Conservation (phyloP, 352 stramenopile genomes). For the Globisporangium viniferum region DNA sequence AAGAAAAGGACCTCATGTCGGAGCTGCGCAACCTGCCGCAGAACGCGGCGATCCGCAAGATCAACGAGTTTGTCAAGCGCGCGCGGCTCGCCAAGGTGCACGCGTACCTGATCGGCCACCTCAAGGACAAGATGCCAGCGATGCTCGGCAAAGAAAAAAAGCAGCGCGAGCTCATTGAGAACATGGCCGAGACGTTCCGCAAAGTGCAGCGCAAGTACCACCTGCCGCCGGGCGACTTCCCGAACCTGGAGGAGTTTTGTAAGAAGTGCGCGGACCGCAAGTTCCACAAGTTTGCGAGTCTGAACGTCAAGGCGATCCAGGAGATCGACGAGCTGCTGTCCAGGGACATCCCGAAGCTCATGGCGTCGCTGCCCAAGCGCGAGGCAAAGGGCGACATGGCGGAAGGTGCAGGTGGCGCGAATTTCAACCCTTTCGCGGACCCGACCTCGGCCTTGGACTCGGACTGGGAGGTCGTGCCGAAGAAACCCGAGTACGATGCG, state of each 20-base stretch:
- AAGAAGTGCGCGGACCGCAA: conserved; percentile 81
- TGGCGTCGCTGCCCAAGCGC: conserved; percentile 70
- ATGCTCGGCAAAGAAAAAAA: conserved; percentile 98
- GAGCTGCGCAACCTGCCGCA: conserved; percentile 95
- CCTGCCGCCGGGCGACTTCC: conserved; percentile 94
- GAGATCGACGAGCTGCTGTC: conserved; percentile 98
- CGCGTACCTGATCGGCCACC: conserved; percentile 96
- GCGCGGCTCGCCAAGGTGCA: conserved; percentile 95
- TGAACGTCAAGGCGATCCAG: conserved; percentile 94
- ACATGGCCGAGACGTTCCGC: conserved; percentile 95
- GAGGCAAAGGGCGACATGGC: conserved; percentile 14
- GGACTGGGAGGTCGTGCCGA: conserved; percentile 66
- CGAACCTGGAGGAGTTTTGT: conserved; percentile 88
- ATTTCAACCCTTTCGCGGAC: conserved; percentile 35
- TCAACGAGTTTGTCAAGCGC: conserved; percentile 95
- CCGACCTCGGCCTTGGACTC: conserved; percentile 6
- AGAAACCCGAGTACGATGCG: conserved; percentile 80
- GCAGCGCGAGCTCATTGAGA: conserved; percentile 93
- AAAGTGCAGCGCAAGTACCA: conserved; percentile 97
- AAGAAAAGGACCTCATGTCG: conserved; percentile 97
- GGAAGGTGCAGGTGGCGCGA: conserved; percentile 10
- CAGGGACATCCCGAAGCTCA: conserved; percentile 95
- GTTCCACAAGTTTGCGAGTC: conserved; percentile 89
- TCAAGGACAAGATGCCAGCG: conserved; percentile 95
- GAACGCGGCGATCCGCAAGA: conserved; percentile 93